These are phyloP conservation scores for Benincasa hispida DNA, from an alignment of 306 rosid genomes.

Conservation along the genomic window DNA sequence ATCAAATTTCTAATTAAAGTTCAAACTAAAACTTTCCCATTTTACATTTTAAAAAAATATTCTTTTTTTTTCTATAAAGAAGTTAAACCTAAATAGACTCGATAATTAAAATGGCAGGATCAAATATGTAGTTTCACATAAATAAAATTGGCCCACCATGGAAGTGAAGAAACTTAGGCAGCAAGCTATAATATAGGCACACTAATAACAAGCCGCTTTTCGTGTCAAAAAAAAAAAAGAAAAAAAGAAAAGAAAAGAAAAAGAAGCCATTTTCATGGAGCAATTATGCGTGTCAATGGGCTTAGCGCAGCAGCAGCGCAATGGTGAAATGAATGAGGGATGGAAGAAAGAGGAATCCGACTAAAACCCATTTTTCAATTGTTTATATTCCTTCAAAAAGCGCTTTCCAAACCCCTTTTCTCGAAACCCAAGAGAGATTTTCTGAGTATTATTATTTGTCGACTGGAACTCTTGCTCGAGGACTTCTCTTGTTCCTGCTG, in stretches of 20 bases:
- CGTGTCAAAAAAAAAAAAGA: background rate
- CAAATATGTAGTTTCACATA: background rate
- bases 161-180: background rate
- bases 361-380: background rate
- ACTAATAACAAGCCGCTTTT: background rate
- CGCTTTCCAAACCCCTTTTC: background rate
- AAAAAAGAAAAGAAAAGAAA: too few species aligned
- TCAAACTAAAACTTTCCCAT: too few species aligned
- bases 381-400: background rate
- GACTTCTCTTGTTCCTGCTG: background rate
- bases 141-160: background rate
- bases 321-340: background rate
- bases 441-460: background rate
- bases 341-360: background rate
- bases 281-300: background rate
- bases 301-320: background rate
- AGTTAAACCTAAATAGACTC: too few species aligned
- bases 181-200: background rate
- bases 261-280: background rate
- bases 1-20: too few species aligned
- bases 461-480: background rate
- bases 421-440: background rate
- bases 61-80: too few species aligned
- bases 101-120: background rate
- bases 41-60: too few species aligned